phyloP scores from a whole-genome alignment of 1,284 basidiomycete species.

The Pseudozyma sp. region DNA sequence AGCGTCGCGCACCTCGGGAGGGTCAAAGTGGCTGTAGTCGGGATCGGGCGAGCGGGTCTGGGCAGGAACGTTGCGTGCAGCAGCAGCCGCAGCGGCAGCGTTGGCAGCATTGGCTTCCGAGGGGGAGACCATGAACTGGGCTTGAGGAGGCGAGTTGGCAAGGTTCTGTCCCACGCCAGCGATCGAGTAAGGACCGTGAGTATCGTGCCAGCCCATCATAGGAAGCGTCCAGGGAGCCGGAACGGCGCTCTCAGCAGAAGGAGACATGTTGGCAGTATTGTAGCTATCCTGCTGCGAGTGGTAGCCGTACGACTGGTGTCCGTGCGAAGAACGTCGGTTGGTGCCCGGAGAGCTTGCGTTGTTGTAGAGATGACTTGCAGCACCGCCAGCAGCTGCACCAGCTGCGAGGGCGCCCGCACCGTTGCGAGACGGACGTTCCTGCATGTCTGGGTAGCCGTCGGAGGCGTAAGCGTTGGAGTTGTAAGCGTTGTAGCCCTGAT shows the following conservation, averaged over 20 bases:
- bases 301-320: slow-evolving; percentile 29
- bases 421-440: slow-evolving; percentile 16
- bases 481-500: slow-evolving; percentile 35
- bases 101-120: slow-evolving; percentile 34
- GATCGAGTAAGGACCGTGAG: slow-evolving; percentile 35
- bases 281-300: slow-evolving; percentile 24
- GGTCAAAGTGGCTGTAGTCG: slow-evolving; percentile 61
- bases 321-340: slow-evolving; percentile 32
- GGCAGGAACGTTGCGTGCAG: slow-evolving; percentile 2
- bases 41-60: slow-evolving; percentile 38
- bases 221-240: slow-evolving; percentile 45
- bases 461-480: slow-evolving; percentile 25
- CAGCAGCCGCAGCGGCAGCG: slow-evolving; percentile 13
- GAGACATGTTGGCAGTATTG: slow-evolving; percentile 32
- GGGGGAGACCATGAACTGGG: slow-evolving; percentile 45
- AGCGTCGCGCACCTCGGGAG: slow-evolving; percentile 58
- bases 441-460: slow-evolving; percentile 38
- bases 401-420: slow-evolving; percentile 40
- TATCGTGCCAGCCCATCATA: slow-evolving; percentile 47
- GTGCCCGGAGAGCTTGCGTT: slow-evolving; percentile 11
- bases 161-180: slow-evolving; percentile 39
- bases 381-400: slow-evolving; percentile 43
- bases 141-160: slow-evolving; percentile 22
- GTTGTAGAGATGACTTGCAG: slow-evolving; percentile 30
- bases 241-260: slow-evolving; percentile 16